Conservation (phyloP, 2,329 filamentous ascomycete species). For the Dothistroma septosporum region DNA sequence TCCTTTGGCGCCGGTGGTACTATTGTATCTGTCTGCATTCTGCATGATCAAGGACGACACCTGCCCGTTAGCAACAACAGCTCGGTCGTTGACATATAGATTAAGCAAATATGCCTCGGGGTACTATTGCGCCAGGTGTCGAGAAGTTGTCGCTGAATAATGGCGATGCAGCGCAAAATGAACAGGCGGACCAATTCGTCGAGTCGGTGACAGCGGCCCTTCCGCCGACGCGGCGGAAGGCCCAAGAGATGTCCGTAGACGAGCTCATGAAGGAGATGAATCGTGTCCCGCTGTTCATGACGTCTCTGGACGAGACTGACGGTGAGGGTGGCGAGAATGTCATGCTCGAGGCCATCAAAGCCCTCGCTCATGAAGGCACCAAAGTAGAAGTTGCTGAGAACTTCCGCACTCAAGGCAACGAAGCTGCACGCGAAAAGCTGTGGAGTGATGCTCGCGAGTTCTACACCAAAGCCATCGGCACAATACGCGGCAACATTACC, state of each 20-base stretch:
- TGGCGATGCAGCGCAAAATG: slow-evolving; percentile 6
- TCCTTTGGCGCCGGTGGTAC: neutral
- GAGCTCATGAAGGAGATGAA: slow-evolving; percentile 63
- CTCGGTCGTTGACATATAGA: neutral
- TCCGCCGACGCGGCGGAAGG: slow-evolving; percentile 56
- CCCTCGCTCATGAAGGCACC: slow-evolving; percentile 88
- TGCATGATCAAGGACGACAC: neutral
- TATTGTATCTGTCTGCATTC: neutral
- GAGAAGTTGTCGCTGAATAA: slow-evolving; percentile 3
- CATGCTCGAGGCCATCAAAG: slow-evolving; percentile 79
- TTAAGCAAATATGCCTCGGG: slow-evolving; percentile 1
- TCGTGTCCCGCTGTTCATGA: slow-evolving; percentile 89
- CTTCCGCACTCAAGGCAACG: slow-evolving; percentile 91
- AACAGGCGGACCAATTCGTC: slow-evolving; percentile 21
- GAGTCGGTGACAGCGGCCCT: slow-evolving; percentile 40
- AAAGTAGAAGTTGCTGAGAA: slow-evolving; percentile 74
- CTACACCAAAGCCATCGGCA: slow-evolving; percentile 78
- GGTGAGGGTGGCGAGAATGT: slow-evolving; percentile 66
- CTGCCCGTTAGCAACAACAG: neutral
- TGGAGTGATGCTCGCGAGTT: slow-evolving; percentile 86
- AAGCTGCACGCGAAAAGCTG: slow-evolving; percentile 68
- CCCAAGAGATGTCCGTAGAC: slow-evolving; percentile 54
- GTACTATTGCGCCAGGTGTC: neutral
- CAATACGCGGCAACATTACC: slow-evolving; percentile 46
- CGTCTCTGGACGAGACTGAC: slow-evolving; percentile 63